Conservation (phyloP, 345 rosid genomes). For the Hypericum androsaemum region DNA sequence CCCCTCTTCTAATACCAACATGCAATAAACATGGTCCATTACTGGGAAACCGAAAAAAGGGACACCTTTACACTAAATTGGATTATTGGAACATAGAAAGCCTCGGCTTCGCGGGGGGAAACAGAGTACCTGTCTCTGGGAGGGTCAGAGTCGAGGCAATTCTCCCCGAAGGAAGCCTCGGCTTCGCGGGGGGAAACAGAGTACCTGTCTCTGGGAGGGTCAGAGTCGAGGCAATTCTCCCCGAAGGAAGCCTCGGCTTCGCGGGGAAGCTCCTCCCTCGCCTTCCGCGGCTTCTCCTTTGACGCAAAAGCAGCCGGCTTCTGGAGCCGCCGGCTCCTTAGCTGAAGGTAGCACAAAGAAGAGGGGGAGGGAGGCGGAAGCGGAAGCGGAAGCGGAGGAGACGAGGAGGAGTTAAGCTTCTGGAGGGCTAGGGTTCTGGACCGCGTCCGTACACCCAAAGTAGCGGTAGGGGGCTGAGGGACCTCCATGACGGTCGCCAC, state of each 20-base stretch:
- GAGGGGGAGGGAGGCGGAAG: conserved; percentile 30
- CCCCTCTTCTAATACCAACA: no score
- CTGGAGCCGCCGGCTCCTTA: conserved; percentile 47
- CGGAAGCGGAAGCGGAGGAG: conserved; percentile 8
- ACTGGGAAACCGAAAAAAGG: no score
- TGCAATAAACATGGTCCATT: no score
- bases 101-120: no score
- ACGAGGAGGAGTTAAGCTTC: conserved; percentile 20
- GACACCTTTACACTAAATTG: no score
- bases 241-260: conserved; percentile 27
- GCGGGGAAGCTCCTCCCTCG: neutral
- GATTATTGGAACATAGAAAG: neutral
- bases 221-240: conserved; percentile 40
- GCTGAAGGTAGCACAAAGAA: conserved; percentile 40
- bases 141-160: conserved; percentile 32
- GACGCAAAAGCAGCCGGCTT: conserved; percentile 21
- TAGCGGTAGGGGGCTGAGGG: conserved; percentile 16
- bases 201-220: conserved; percentile 37
- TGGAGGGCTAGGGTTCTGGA: conserved; percentile 55
- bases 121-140: conserved; percentile 34
- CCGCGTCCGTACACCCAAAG: conserved; percentile 39
- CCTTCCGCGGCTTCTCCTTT: neutral
- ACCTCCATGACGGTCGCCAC: conserved; percentile 27
- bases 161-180: conserved; percentile 38
- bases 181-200: neutral